Conservation (phyloP, 179 eudicot species). For the Heliamphora pulchella region DNA sequence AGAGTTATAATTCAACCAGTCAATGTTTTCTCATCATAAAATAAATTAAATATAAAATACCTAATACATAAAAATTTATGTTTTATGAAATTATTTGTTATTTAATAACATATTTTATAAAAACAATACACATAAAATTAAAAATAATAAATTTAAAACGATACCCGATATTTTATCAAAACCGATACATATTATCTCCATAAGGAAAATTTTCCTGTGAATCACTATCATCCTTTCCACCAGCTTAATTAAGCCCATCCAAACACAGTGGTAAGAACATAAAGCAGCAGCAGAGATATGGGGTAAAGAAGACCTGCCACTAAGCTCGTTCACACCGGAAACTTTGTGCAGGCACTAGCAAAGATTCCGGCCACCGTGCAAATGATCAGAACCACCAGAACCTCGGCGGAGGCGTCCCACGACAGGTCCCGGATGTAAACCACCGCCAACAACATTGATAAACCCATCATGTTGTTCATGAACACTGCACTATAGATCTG, state of each 20-base stretch:
- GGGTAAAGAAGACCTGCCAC: constrained; percentile 29
- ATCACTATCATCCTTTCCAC: too few relatives aligned
- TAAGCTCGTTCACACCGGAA: constrained; percentile 29
- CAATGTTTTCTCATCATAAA: too few relatives aligned
- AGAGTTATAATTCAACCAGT: too few relatives aligned
- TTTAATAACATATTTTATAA: too few relatives aligned
- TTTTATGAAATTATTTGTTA: too few relatives aligned
- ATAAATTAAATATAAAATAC: too few relatives aligned
- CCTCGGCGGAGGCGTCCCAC: constrained; percentile 29
- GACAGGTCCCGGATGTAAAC: constrained; percentile 24
- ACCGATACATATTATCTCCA: too few relatives aligned
- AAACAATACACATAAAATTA: too few relatives aligned
- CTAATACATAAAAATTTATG: too few relatives aligned
- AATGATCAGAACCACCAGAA: constrained; percentile 21
- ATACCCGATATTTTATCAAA: too few relatives aligned
- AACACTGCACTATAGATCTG: constrained; percentile 34
- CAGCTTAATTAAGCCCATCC: constrained; percentile 16
- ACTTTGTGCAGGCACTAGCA: constrained; percentile 22
- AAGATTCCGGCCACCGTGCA: constrained; percentile 25
- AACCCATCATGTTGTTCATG: constrained; percentile 29
- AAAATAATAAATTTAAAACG: too few relatives aligned
- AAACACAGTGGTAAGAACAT: constrained; percentile 13
- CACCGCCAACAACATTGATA: constrained; percentile 24
- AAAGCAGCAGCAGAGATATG: constrained; percentile 22
- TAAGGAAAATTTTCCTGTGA: too few relatives aligned